These are phyloP conservation scores for Megacollybia platyphylla DNA, from an alignment of 1,284 basidiomycete species.

Conservation along the genomic window DNA sequence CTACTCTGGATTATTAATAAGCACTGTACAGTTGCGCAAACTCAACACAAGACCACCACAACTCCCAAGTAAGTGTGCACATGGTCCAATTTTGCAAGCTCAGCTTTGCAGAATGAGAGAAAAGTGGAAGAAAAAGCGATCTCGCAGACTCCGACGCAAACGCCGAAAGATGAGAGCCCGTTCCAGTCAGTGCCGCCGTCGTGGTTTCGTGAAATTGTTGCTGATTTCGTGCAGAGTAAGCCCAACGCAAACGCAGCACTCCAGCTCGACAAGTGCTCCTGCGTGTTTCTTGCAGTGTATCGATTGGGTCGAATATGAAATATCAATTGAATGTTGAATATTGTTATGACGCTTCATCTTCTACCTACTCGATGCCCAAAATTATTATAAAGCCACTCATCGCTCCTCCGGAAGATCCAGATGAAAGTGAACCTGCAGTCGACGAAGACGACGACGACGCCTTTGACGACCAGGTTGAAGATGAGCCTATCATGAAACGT, in stretches of 20 bases:
- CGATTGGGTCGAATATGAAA: background rate
- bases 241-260: background rate
- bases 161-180: constrained; percentile 87
- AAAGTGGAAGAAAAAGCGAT: constrained; percentile 88
- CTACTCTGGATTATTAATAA: no score
- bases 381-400: constrained; percentile 1
- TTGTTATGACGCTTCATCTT: no score
- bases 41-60: background rate
- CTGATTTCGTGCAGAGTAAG: constrained; percentile 2
- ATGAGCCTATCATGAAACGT: constrained; percentile 9
- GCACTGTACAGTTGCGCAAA: no score
- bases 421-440: constrained; percentile 1
- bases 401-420: constrained; percentile 1
- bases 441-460: constrained; percentile 1
- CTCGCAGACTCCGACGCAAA: constrained; percentile 77
- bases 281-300: background rate
- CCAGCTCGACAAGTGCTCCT: background rate
- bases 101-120: constrained; percentile 58
- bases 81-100: constrained; percentile 1
- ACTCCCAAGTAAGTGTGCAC: background rate
- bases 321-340: no score
- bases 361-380: background rate
- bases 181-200: constrained; percentile 51
- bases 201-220: background rate
- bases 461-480: background rate